Conservation (phyloP, 2,329 filamentous ascomycete species). For the Fusarium camptoceras region DNA sequence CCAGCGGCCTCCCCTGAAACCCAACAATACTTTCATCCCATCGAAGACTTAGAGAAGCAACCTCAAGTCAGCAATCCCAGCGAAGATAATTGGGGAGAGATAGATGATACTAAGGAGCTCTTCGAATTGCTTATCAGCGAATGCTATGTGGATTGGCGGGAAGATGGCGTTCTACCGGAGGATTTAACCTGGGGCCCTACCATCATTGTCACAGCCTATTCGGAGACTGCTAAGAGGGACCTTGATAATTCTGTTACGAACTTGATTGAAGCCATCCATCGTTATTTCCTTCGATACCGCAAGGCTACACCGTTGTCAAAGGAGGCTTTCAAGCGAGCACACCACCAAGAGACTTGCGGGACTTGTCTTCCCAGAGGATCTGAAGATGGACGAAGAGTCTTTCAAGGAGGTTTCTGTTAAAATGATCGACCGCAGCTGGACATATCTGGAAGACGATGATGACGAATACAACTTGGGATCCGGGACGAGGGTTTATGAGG, state of each 20-base stretch:
- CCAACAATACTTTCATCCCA: neutral
- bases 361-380: neutral
- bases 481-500: neutral
- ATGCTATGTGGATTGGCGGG: neutral
- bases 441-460: neutral
- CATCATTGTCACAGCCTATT: neutral
- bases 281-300: conserved; percentile 4
- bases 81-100: neutral
- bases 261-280: conserved; percentile 8
- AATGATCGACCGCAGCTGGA: conserved; percentile 13
- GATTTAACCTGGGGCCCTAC: neutral
- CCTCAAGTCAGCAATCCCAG: neutral
- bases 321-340: conserved; percentile 10
- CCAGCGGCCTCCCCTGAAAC: neutral
- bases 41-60: neutral
- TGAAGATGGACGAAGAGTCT: neutral
- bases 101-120: neutral
- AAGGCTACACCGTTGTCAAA: neutral
- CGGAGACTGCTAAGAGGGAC: neutral
- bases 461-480: rapidly evolving
- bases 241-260: neutral
- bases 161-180: neutral
- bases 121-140: neutral
- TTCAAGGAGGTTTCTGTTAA: conserved; percentile 7
- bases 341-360: neutral